Percentiles rank a stretch among this genome's conserved stretches.
Evolutionary conservation across 2,329 filamentous ascomycete species (phyloP).

Genomic region (Zasmidium citrigriseum): DNA sequence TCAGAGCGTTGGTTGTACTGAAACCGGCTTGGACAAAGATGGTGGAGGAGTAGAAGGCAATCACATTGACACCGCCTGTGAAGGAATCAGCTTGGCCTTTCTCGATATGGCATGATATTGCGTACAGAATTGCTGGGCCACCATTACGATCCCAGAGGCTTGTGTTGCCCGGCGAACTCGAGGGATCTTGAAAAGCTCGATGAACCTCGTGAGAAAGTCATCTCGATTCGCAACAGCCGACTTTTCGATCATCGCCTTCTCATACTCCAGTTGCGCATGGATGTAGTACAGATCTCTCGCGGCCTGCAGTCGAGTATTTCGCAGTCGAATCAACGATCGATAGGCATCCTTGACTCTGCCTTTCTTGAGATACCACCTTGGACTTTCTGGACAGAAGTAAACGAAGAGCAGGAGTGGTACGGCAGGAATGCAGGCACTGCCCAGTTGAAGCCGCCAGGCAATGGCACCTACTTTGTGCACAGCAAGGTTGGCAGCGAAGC

Average conservation of each 20-base stretch:
- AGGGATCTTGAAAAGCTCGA: not conserved
- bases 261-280: slow-evolving; percentile 3
- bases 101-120: not conserved
- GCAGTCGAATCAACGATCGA: slow-evolving; percentile 36
- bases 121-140: not conserved
- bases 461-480: not conserved
- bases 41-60: slow-evolving; percentile 39
- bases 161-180: not conserved
- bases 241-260: not conserved
- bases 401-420: not conserved
- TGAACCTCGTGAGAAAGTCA: not conserved
- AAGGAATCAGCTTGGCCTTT: not conserved
- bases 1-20: slow-evolving; percentile 47
- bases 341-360: slow-evolving; percentile 36
- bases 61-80: slow-evolving; percentile 20
- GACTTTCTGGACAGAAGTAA: not conserved
- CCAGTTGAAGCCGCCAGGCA: not conserved
- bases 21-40: slow-evolving; percentile 38
- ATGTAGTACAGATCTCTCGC: slow-evolving; percentile 35
- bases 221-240: not conserved
- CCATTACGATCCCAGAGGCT: not conserved
- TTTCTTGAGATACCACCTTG: slow-evolving; percentile 31
- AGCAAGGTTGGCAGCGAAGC: not conserved
- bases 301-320: slow-evolving; percentile 32
- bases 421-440: not conserved